Base-by-base conservation (phyloP, 306 rosid genomes). In the Castanospermum australe region DNA sequence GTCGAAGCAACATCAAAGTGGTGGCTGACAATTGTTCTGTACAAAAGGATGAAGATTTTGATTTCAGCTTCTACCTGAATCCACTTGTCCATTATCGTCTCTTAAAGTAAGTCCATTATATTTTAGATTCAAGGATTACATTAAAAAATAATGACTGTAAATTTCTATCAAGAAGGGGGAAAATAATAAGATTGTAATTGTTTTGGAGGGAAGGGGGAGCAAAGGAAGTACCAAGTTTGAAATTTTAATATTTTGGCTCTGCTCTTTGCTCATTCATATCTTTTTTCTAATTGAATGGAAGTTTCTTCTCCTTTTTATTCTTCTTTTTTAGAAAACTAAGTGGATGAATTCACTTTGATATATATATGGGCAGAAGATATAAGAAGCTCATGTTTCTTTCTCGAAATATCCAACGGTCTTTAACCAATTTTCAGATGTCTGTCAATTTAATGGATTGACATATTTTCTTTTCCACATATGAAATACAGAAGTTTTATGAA, bases 21-120 rank as follows among this genome's bases (percentile, higher is more conserved):
- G 33, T 65, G 11, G 25, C 73, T 14, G 76, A 75, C 4, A 72
- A 84, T 77, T 55, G 39, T 32, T 47, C 14, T 39, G 6, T 87
- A 20, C 67, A 79, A 4, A 82, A 84, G 81, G 90, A 87, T 87
- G 51, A 60, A 32, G 88, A 87, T 79, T 79, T 87, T 47, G 79
- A 82, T 44, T 84, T 70, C 68, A 65, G 45, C 79, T 87, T 87
- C 42, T 87, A 79, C 70, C 51, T 87, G 6, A 76, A 82, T 76
- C 87, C 90, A 32, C 9, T 73, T 38, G 81, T 82, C 28, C 81
- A 76, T 15, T 51, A 52, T 67, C 76, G 75, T 65, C 73, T 87
- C 52, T 52, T 87, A 18, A 44, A 50, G 90, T 87, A 67, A 87
- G 88, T 76, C 14, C 66, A 24, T 41, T 69, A 0, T 65, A 33